These are phyloP conservation scores for Microsporum audouinii DNA, from an alignment of 2,329 filamentous ascomycete species.

Conservation along the genomic window DNA sequence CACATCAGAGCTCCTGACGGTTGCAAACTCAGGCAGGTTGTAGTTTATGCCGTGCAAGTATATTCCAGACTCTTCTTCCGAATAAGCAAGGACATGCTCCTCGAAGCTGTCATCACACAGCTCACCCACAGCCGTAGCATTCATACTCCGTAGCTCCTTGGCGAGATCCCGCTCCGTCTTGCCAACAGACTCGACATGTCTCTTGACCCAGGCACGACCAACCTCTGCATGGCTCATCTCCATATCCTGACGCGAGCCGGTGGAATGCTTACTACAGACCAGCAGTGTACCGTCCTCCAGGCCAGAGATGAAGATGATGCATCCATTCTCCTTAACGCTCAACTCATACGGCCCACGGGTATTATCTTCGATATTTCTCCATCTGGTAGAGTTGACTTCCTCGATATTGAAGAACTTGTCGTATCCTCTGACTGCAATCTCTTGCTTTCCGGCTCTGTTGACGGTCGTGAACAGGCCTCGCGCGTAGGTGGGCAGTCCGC, in stretches of 20 bases:
- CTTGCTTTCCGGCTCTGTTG: conserved; percentile 50
- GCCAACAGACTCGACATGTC: conserved; percentile 64
- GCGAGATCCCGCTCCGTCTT: conserved; percentile 72
- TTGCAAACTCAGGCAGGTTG: conserved; percentile 84
- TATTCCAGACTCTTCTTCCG: conserved; percentile 68
- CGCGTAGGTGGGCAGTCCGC: conserved; percentile 77
- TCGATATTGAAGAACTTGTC: conserved; percentile 98
- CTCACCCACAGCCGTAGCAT: conserved; percentile 89
- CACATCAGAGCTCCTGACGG: conserved; percentile 70
- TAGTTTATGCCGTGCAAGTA: conserved; percentile 95
- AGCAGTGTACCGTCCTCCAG: conserved; percentile 79
- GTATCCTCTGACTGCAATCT: conserved; percentile 83
- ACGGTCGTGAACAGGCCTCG: conserved; percentile 85
- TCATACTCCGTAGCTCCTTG: conserved; percentile 60
- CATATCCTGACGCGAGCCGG: conserved; percentile 61
- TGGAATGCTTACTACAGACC: conserved; percentile 99
- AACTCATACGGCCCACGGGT: conserved; percentile 87
- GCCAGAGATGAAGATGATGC: conserved; percentile 93
- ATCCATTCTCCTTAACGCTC: conserved; percentile 97
- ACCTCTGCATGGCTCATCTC: conserved; percentile 70
- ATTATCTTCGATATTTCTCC: conserved; percentile 62
- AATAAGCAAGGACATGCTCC: conserved; percentile 90
- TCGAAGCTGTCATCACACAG: conserved; percentile 94
- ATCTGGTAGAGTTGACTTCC: conserved; percentile 71
- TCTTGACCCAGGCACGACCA: conserved; percentile 71